These are phyloP conservation scores for Amanita exitialis DNA, from an alignment of 768 basidiomycete genomes.

Conservation along the genomic window DNA sequence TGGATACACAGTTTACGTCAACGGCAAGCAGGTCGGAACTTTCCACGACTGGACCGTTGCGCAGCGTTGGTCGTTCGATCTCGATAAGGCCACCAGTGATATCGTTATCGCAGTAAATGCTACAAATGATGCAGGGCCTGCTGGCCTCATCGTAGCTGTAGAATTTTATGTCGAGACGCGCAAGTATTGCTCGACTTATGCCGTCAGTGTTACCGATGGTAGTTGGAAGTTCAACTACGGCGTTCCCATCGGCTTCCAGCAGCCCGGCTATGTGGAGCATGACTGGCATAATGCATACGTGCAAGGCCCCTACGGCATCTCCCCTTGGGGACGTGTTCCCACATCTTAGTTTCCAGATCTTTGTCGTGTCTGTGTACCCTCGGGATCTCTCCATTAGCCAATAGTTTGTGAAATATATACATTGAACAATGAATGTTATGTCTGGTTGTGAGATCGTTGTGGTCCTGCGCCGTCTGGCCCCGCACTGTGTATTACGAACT, in stretches of 20 bases:
- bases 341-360: neutral
- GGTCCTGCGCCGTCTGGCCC: too few relatives aligned
- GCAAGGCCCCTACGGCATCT: neutral
- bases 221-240: neutral
- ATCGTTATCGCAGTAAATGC: neutral
- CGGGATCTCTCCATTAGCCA: too few relatives aligned
- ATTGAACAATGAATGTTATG: too few relatives aligned
- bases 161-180: neutral
- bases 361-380: too few relatives aligned
- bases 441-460: too few relatives aligned
- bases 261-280: neutral
- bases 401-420: too few relatives aligned
- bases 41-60: neutral
- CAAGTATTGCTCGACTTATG: neutral
- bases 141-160: conserved; percentile 1
- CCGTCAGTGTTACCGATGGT: neutral
- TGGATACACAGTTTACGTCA: conserved; percentile 1
- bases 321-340: neutral
- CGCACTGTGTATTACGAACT: too few relatives aligned
- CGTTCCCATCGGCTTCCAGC: neutral
- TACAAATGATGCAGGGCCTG: neutral
- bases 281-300: neutral
- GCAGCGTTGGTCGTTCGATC: neutral
- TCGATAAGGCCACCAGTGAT: neutral
- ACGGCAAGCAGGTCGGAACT: neutral